Base-by-base conservation (phyloP, 768 basidiomycete genomes). In the Lentinula detonsa region DNA sequence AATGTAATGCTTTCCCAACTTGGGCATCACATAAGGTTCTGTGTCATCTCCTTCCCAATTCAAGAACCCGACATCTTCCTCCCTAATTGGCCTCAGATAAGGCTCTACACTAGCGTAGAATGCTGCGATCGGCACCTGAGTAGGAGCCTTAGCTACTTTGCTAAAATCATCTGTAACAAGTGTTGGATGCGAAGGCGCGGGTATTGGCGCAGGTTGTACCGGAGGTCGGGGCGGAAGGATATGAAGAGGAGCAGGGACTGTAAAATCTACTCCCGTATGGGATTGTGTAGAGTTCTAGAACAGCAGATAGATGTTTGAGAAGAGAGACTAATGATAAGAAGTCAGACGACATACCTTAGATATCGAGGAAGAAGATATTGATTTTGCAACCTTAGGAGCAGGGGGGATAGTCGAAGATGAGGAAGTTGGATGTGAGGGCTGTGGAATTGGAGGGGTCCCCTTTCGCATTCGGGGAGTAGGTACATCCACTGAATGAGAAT, bases 1-100 rank as follows among this genome's bases (percentile, higher is more conserved):
- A 37, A 85, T 75, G 68, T 98, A 99, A 73, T 96, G 95, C 65
- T 86, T 79, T 21, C 83, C 96, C 0, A 97, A 81, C 60, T 88
- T 84, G 33, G 96, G 96, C 74, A 95, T 84, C 37, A 93, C 73
- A 67, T 85, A 97, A 0, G 93, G 89, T 61, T 94, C 91, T 8
- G 91, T 78, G 63, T 97, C 95, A 67, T 98, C 95, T n/a, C 84
- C 91, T 10, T 88, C 87, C 67, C 91, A 91, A 62, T 93, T 90
- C 57, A 99, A 80, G 73, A 94, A 95, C 2, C 96, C 96, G 33
- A 98, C 76, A 69, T 99, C 97, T 72, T 98, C 97, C 73, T 98
- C 97, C 63, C 89, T 89, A 48, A 98, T 86, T 23, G 85, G 84
- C 55, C 95, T 87, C 68, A 95, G 78, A 79, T 91, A 99, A 10